Evolutionary conservation across 2,329 filamentous ascomycete species (phyloP), one percentile per base, ranked within the genome.

Genomic region (Fusarium anthophilum): DNA sequence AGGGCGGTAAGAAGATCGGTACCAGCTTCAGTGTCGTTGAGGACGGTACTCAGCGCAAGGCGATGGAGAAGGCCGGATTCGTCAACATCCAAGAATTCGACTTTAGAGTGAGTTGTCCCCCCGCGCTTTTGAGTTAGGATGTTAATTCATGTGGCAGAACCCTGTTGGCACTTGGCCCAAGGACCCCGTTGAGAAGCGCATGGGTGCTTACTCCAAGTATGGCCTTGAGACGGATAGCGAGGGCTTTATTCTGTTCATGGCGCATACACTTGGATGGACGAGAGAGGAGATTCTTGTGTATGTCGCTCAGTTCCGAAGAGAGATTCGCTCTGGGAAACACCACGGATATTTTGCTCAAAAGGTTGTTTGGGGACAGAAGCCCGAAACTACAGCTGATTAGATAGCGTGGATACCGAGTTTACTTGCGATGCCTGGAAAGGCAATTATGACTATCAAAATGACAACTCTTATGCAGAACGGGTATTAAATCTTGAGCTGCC

Each of bases 211-310:
- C 32, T 77, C 77, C 0, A 75, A 80, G 24, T 71, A 80, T 12
- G 80, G 81, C 9, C 76, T 84, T 1, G 79, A 82, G 28, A 80
- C 80, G 9, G 82, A 84, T 24, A 79, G 80, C 24, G 82, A 83
- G 60, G 83, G 82, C 11, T 79, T 78, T 13, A 66, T 80, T 5
- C 32, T 82, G 20, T 83, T 80, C 51, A 80, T 84, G 70, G 80
- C 79, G 6, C 69, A 78, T 24, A 79, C 83, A 35, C 79, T 83
- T 22, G 81, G 82, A 0, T 84, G 83, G 83, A 75, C 72, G 0
- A 76, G 74, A n/a, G 72, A 78, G 1, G 80, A 84, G 48, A 80
- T 83, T 1, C 61, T 79, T 9, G 74, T 79, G 12, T 83, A 82
- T 22, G 70, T 82, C 12, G 79, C 77, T 1, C 78, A 82, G 24